These are phyloP conservation scores for Annulohypoxylon maeteangense DNA, from an alignment of 495 filamentous ascomycete species.

Conservation along the genomic window DNA sequence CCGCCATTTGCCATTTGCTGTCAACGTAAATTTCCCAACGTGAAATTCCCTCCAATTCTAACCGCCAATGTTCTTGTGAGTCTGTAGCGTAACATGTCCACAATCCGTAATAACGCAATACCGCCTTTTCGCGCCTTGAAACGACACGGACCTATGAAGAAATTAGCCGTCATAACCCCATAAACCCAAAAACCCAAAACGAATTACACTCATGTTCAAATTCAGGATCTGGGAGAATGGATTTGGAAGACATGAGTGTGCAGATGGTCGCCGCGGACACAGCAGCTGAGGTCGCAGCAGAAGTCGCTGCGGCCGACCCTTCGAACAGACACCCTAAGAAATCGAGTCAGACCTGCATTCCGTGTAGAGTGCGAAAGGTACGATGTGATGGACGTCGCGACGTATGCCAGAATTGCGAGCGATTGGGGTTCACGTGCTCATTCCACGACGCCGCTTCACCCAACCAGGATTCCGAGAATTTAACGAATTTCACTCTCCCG, in stretches of 20 bases:
- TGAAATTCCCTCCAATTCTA: constrained; percentile 38
- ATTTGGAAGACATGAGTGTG: constrained; percentile 51
- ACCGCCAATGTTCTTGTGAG: constrained; percentile 29
- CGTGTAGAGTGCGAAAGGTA: constrained; percentile 62
- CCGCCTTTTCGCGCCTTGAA: constrained; percentile 34
- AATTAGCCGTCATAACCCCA: constrained; percentile 9
- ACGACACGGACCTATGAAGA: constrained; percentile 18
- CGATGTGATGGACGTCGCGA: constrained; percentile 60
- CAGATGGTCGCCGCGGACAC: constrained; percentile 49
- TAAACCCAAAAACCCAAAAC: background rate
- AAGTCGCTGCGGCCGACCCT: constrained; percentile 47
- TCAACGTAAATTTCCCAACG: constrained; percentile 33
- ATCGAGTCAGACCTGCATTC: constrained; percentile 56
- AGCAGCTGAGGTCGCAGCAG: constrained; percentile 49
- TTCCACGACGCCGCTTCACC: constrained; percentile 54
- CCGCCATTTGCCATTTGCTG: constrained; percentile 34
- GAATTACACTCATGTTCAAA: constrained; percentile 33
- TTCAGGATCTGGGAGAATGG: constrained; percentile 46
- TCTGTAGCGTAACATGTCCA: constrained; percentile 42
- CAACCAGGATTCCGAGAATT: constrained; percentile 45
- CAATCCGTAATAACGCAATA: constrained; percentile 43
- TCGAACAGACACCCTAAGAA: constrained; percentile 49
- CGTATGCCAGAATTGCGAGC: constrained; percentile 61
- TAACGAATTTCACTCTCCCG: constrained; percentile 53
- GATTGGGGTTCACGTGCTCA: constrained; percentile 60